Evolutionary conservation across 768 basidiomycete species (phyloP).

Genomic region (Tricholoma saponaceum): DNA sequence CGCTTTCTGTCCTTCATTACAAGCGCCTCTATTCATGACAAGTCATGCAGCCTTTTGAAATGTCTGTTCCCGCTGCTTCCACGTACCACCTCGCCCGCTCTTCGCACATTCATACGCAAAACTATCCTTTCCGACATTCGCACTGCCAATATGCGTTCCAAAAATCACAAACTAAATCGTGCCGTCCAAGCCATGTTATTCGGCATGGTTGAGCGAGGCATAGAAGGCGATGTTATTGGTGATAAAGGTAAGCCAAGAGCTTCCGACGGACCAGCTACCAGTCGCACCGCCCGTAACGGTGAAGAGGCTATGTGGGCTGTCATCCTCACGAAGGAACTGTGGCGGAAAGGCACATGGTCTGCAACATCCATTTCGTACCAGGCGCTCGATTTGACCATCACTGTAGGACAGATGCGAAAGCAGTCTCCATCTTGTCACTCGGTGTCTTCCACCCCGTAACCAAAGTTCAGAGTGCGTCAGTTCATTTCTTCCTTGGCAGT

Average conservation of each 20-base stretch:
- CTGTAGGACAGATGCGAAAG: slow-evolving; percentile 80
- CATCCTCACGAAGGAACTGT: slow-evolving; percentile 87
- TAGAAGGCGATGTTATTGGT: slow-evolving; percentile 75
- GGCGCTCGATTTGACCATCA: neutral
- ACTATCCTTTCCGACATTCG: slow-evolving; percentile 93
- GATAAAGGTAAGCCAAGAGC: slow-evolving; percentile 76
- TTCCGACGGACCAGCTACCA: slow-evolving; percentile 30
- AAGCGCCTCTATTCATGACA: neutral
- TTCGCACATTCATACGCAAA: slow-evolving; percentile 84
- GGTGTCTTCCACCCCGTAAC: slow-evolving; percentile 91
- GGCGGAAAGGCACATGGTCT: slow-evolving; percentile 89
- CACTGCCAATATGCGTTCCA: slow-evolving; percentile 81
- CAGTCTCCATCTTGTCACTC: slow-evolving; percentile 86
- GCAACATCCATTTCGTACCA: slow-evolving; percentile 13
- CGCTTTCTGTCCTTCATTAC: slow-evolving; percentile 24
- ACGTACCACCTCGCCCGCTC: slow-evolving; percentile 81
- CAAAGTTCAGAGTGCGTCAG: slow-evolving; percentile 91
- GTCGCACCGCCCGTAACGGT: slow-evolving; percentile 41
- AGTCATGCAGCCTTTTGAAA: slow-evolving; percentile 65
- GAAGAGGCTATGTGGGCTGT: slow-evolving; percentile 99
- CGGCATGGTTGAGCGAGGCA: slow-evolving; percentile 91
- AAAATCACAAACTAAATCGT: slow-evolving; percentile 94
- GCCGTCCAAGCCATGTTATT: slow-evolving; percentile 96
- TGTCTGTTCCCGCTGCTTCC: slow-evolving; percentile 94
- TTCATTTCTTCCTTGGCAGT: slow-evolving; percentile 95